phyloP scores from a whole-genome alignment of 2,329 filamentous ascomycete genomes.

The Aspergillus eucalypticola region DNA sequence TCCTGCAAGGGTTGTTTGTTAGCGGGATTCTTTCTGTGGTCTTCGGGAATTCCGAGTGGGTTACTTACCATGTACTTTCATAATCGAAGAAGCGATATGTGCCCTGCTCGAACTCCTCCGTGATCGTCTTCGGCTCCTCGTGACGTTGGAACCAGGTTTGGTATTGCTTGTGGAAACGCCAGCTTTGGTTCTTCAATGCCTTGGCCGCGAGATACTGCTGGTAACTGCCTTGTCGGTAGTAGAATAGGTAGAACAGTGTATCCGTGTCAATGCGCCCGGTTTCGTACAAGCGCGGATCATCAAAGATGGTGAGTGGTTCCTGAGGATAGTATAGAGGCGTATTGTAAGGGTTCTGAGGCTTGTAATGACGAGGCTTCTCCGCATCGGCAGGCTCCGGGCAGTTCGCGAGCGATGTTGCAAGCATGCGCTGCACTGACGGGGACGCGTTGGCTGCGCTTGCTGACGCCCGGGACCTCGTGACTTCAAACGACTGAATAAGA shows the following conservation, averaged over 20 bases:
- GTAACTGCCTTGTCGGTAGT: conserved; percentile 95
- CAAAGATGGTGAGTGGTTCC: conserved; percentile 86
- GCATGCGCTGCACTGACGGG: conserved; percentile 69
- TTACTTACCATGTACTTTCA: conserved; percentile 86
- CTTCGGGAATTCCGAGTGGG: neutral
- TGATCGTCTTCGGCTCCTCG: conserved; percentile 97
- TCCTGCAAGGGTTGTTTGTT: conserved; percentile 60
- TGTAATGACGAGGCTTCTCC: conserved; percentile 80
- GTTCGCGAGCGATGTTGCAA: conserved; percentile 71
- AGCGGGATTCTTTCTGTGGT: conserved; percentile 13
- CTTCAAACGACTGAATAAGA: conserved; percentile 85
- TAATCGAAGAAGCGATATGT: conserved; percentile 99
- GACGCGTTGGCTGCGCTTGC: conserved; percentile 53
- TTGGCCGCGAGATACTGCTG: conserved; percentile 95
- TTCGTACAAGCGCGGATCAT: conserved; percentile 82
- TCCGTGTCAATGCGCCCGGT: conserved; percentile 82
- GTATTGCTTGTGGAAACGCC: conserved; percentile 99
- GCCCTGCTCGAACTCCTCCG: conserved; percentile 97
- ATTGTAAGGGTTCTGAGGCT: conserved; percentile 76
- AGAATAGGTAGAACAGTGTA: conserved; percentile 97
- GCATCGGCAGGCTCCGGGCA: conserved; percentile 76
- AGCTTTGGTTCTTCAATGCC: conserved; percentile 96
- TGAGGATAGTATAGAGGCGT: conserved; percentile 85
- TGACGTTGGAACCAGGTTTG: conserved; percentile 99
- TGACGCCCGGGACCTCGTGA: conserved; percentile 69